phyloP scores from a whole-genome alignment of 345 rosid genomes.

The Ceriops decandra region DNA sequence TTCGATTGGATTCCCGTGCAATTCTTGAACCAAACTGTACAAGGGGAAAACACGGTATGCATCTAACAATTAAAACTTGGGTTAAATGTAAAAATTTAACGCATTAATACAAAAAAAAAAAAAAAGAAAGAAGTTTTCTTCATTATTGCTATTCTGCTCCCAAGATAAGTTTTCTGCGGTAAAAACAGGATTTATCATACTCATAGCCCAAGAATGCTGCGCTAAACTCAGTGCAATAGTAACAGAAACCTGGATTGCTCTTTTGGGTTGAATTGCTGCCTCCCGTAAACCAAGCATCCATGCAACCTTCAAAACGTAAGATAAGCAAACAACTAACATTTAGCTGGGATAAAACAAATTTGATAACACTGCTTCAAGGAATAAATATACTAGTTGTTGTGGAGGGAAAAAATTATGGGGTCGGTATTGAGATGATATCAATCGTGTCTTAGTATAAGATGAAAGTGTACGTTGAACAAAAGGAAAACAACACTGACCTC shows the following conservation, averaged over 20 bases:
- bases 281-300: conserved; percentile 67
- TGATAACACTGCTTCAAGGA: too few relatives aligned
- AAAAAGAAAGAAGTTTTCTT: not conserved
- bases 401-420: not conserved
- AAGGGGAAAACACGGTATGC: not conserved
- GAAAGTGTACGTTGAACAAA: not conserved
- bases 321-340: not conserved
- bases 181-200: not conserved
- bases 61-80: not conserved
- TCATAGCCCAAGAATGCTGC: not conserved
- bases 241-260: conserved; percentile 84
- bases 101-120: not conserved
- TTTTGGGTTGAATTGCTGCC: conserved; percentile 71
- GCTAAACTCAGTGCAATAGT: not conserved
- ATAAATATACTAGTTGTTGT: too few relatives aligned
- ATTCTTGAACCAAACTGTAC: conserved; percentile 89
- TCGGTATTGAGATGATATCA: not conserved
- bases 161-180: not conserved
- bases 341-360: not conserved
- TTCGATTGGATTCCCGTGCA: conserved; percentile 82
- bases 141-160: not conserved
- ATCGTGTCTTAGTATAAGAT: not conserved
- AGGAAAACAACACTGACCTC: conserved; percentile 46
- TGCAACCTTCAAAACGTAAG: conserved; percentile 58
- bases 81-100: not conserved